Conservation (phyloP, 139 green algal species). For the Bryopsis sp. region DNA sequence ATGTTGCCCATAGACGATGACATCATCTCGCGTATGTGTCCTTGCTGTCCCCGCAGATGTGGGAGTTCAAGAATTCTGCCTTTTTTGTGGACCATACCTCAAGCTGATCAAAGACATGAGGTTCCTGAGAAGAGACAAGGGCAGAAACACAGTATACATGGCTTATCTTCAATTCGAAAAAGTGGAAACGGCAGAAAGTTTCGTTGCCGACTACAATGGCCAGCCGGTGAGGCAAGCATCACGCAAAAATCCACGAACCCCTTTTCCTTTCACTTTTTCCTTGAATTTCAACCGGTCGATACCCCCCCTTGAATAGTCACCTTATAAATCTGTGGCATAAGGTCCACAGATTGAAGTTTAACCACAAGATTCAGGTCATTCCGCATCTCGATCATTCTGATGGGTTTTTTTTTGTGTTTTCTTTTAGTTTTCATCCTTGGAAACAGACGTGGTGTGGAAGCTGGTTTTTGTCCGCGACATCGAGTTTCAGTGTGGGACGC, state of each 20-base stretch:
- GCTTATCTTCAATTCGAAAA: slow-evolving; percentile 72
- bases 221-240: slow-evolving; percentile 46
- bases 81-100: slow-evolving; percentile 75
- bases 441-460: slow-evolving; percentile 21
- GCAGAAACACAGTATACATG: slow-evolving; percentile 54
- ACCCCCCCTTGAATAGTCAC: too few relatives aligned
- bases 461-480: slow-evolving; percentile 40
- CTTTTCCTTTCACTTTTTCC: too few relatives aligned
- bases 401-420: too few relatives aligned
- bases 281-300: too few relatives aligned
- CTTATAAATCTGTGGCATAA: too few relatives aligned
- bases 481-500: slow-evolving; percentile 27
- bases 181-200: slow-evolving; percentile 55
- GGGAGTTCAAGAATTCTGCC: slow-evolving; percentile 80
- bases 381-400: too few relatives aligned
- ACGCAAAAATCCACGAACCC: too few relatives aligned
- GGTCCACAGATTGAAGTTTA: too few relatives aligned
- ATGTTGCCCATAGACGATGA: not conserved
- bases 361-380: too few relatives aligned
- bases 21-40: slow-evolving; percentile 44
- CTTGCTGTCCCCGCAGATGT: slow-evolving; percentile 81
- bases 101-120: slow-evolving; percentile 49
- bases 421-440: slow-evolving; percentile 7
- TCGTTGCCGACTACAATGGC: slow-evolving; percentile 72
- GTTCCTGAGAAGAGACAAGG: slow-evolving; percentile 61